These are phyloP conservation scores for Epichloe aotearoae DNA, from an alignment of 2,329 filamentous ascomycete species.

Conservation along the genomic window DNA sequence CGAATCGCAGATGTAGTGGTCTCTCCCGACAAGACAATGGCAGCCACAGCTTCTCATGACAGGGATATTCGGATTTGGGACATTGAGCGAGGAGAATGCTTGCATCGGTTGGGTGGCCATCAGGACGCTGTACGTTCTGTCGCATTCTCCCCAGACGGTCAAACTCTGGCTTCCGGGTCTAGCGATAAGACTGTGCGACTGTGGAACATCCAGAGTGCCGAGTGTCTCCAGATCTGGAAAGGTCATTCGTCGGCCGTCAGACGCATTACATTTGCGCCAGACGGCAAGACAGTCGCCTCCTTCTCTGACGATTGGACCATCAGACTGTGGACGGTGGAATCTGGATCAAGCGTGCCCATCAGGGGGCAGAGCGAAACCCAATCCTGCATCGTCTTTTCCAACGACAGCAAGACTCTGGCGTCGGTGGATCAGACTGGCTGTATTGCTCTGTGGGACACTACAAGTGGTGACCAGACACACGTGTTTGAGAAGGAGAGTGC, in stretches of 20 bases:
- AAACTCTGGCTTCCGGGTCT: slow-evolving; percentile 5
- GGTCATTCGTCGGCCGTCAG: slow-evolving; percentile 6
- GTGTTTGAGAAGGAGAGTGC: slow-evolving; percentile 2
- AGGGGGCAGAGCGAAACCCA: slow-evolving; percentile 8
- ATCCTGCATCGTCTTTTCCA: slow-evolving; percentile 9
- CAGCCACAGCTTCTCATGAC: slow-evolving; percentile 6
- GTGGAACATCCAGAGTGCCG: slow-evolving; percentile 2
- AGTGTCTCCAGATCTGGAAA: slow-evolving; percentile 9
- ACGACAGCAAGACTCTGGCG: slow-evolving; percentile 8
- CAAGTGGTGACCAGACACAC: slow-evolving; percentile 2
- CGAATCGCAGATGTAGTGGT: slow-evolving; percentile 6
- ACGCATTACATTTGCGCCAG: slow-evolving; percentile 10
- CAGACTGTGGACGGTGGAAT: slow-evolving; percentile 8
- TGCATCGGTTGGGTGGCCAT: slow-evolving; percentile 4
- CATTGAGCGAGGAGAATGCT: slow-evolving; percentile 5
- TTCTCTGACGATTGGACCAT: slow-evolving; percentile 8
- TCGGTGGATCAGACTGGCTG: slow-evolving; percentile 6
- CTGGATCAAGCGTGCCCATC: slow-evolving; percentile 8
- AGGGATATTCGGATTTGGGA: slow-evolving; percentile 7
- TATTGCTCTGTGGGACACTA: slow-evolving; percentile 9
- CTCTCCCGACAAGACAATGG: slow-evolving; percentile 5
- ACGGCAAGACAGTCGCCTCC: slow-evolving; percentile 10
- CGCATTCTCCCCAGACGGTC: slow-evolving; percentile 5
- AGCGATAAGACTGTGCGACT: slow-evolving; percentile 6
- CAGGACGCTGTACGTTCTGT: slow-evolving; percentile 4